These are phyloP conservation scores for Isoetes taiwanensis DNA, from an alignment of 75 land plant genomes.

Conservation along the genomic window DNA sequence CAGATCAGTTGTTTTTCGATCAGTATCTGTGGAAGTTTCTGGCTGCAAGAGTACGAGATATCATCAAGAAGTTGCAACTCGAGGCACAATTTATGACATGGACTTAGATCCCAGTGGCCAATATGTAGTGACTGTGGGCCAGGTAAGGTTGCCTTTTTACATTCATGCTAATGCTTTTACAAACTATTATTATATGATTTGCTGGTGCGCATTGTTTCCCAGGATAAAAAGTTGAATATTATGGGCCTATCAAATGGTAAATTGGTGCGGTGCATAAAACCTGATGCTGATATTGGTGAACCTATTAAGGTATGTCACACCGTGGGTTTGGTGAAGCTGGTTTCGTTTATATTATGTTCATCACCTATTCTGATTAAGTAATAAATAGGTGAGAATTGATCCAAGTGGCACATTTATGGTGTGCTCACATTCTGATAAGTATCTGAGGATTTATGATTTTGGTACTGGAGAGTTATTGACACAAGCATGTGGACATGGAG, in stretches of 20 bases:
- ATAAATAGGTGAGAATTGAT: slow-evolving; percentile 45
- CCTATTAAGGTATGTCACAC: slow-evolving; percentile 42
- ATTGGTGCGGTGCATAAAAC: slow-evolving; percentile 40
- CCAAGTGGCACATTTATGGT: slow-evolving; percentile 53
- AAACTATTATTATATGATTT: neutral
- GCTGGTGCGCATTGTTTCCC: no score
- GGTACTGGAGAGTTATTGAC: slow-evolving; percentile 45
- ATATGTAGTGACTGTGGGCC: slow-evolving; percentile 50
- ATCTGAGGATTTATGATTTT: slow-evolving; percentile 48
- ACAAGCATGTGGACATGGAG: slow-evolving; percentile 54
- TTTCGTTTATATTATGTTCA: neutral
- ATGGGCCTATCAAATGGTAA: slow-evolving; percentile 43
- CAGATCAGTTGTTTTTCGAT: slow-evolving; percentile 58
- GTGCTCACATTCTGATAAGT: slow-evolving; percentile 59
- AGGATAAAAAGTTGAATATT: slow-evolving; percentile 60
- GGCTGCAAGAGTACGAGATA: slow-evolving; percentile 35
- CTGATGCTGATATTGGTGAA: slow-evolving; percentile 43
- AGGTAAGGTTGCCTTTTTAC: slow-evolving; percentile 24
- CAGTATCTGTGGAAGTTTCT: slow-evolving; percentile 9
- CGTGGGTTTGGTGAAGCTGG: neutral
- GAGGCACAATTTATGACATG: slow-evolving; percentile 59
- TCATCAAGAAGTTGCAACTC: slow-evolving; percentile 44
- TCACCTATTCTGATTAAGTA: neutral
- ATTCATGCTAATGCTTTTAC: neutral
- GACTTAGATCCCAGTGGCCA: slow-evolving; percentile 34